Base-by-base conservation (phyloP, 345 rosid genomes). In the Eucalyptus lansdowneana region DNA sequence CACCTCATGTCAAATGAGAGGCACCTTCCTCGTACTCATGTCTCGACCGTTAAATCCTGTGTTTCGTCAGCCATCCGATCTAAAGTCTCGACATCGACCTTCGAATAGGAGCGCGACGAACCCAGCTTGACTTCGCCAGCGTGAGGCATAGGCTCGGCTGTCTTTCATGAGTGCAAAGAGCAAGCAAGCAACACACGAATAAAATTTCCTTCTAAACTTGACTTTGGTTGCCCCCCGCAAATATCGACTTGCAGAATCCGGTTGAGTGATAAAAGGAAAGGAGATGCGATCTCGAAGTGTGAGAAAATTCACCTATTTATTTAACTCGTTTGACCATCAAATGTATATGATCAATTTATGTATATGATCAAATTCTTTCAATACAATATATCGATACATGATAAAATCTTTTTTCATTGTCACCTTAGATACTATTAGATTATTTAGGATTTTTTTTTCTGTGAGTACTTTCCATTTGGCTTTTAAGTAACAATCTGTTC, bases 361-460 rank as follows among this genome's bases (percentile, higher is more conserved):
- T n/a, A n/a, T n/a, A n/a, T 4, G 6, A 3, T 31, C 4, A 1
- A 0, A 11, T 49, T 49, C 47, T 12, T 69, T 17, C 14, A 1
- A 72, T 72, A 5, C 14, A 0, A 5, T 34, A 69, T 7, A 5
- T 34, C 0, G 21, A 3, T 8, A 2, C 11, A 31, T 31, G 9
- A 8, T 51, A 67, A 67, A 31, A 31, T 2, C 2, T 15, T 31
- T 34, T 16, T 67, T 67, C 22, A 10, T 14, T 31, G 42, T 31
- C 40, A 14, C 17, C 42, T 31, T 1, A 8, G 7, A 31, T 45
- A 45, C 11, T 1, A 45, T 45, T 45, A 45, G 11, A 3, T 45
- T 45, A 45, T 45, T 2, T 45, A 1, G 47, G 11, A 45, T 22
- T 56, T 50, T 34, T 34, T 6, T 45, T 45, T 45, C 47, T 45